phyloP scores from a whole-genome alignment of 257 asterid genomes.

The Capsicum baccatum region DNA sequence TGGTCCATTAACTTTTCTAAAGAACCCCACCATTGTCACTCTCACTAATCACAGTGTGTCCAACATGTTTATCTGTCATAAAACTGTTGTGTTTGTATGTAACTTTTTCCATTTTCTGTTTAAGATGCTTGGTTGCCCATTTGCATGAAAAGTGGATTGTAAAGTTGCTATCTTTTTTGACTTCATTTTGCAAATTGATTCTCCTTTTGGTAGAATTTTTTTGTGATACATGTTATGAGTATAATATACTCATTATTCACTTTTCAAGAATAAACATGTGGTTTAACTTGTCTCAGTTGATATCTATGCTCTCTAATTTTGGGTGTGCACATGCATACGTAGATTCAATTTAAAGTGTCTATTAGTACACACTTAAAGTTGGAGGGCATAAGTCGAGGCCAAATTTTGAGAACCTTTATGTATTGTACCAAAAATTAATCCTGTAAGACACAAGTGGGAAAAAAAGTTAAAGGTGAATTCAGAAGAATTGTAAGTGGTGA shows the following conservation, averaged over 20 bases:
- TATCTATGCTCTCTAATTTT: too few relatives aligned
- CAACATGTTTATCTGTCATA: constrained; percentile 14
- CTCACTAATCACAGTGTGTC: constrained; percentile 4
- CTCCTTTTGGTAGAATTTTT: not conserved
- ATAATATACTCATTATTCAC: not conserved
- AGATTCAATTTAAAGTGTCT: too few relatives aligned
- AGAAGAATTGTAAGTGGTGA: not conserved
- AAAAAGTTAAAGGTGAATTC: not conserved
- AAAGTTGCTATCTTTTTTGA: not conserved
- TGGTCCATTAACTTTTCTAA: constrained; percentile 12
- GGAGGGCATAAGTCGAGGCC: too few relatives aligned
- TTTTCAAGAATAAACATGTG: not conserved
- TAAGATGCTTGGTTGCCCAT: not conserved
- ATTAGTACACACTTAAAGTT: too few relatives aligned
- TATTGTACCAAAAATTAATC: too few relatives aligned
- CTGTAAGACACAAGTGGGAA: not conserved
- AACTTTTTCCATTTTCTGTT: too few relatives aligned
- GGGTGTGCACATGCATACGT: too few relatives aligned
- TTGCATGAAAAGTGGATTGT: constrained; percentile 13
- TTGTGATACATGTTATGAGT: not conserved
- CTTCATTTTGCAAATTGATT: not conserved
- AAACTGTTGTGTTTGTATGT: not conserved
- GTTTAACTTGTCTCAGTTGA: too few relatives aligned
- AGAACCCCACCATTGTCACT: not conserved
- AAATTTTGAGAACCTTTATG: too few relatives aligned